Conservation (phyloP, 2,329 filamentous ascomycete species). For the Colletotrichum cordylinicola region DNA sequence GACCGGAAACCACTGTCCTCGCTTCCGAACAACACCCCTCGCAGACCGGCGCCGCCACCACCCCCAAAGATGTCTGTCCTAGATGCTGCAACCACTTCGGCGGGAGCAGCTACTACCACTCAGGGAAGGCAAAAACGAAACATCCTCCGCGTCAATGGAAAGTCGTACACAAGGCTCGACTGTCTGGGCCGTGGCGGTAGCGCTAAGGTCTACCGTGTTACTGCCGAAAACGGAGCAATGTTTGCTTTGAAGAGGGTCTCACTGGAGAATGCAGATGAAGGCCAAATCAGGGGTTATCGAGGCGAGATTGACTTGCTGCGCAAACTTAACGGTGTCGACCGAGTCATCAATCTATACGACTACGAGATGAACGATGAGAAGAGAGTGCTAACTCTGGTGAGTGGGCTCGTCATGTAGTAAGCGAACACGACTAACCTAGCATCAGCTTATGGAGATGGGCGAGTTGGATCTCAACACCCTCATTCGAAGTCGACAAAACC, state of each 20-base stretch:
- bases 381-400: constrained; percentile 80
- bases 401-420: constrained; percentile 33
- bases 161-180: constrained; percentile 87
- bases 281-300: constrained; percentile 84
- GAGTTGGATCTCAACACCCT: constrained; percentile 92
- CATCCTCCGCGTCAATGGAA: constrained; percentile 87
- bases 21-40: constrained; percentile 73
- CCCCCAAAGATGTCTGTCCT: constrained; percentile 96
- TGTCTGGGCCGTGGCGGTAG: constrained; percentile 92
- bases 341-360: constrained; percentile 89
- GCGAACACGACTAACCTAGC: not conserved
- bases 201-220: constrained; percentile 93
- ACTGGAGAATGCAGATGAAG: constrained; percentile 86
- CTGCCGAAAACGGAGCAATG: constrained; percentile 95
- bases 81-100: constrained; percentile 86
- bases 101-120: constrained; percentile 77
- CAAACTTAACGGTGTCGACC: constrained; percentile 82
- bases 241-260: constrained; percentile 94
- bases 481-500: constrained; percentile 74
- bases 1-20: constrained; percentile 61
- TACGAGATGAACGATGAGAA: constrained; percentile 95
- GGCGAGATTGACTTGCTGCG: constrained; percentile 93
- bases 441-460: constrained; percentile 92
- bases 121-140: constrained; percentile 79
- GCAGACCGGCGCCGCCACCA: constrained; percentile 77